Base-by-base conservation (phyloP, 1,284 basidiomycete genomes). In the Sporisorium scitamineum region DNA sequence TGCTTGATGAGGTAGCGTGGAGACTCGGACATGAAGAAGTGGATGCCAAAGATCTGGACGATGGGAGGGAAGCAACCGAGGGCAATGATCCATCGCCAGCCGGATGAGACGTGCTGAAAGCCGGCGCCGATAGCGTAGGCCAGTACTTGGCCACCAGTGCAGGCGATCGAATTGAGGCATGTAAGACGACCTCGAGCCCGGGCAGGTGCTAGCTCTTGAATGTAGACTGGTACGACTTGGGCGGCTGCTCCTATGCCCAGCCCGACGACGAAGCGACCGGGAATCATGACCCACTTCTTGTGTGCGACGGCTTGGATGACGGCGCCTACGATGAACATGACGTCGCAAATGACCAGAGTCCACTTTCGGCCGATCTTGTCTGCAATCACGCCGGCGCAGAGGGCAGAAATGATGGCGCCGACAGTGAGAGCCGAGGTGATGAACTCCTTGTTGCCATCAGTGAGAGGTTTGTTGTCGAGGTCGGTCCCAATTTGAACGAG, bases 321-420 rank as follows among this genome's bases (percentile, higher is more conserved):
- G 7, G 86, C 86, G 29, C 86, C 86, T 57, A 84, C 24, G 58
- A 78, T 57, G 50, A 84, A 84, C 22, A 84, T 48, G 61, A 80
- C 68, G 10, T 78, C 79, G 29, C 79, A 77, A 20, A 78, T 62
- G 39, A 85, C 60, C 16, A 85, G 69, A 31, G 78, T 74, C 72
- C 84, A 84, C 62, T 87, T 87, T 29, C 86, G 79, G 11, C 87
- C 87, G 48, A 86, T 79, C 50, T 77, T 80, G 76, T 87, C 87
- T 2, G 81, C 77, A 4, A 78, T 13, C 11, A 70, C 51, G 4
- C 87, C 86, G 10, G 83, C 80, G n/a, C 70, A 55, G 3, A 87
- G 79, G 8, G 84, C 80, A 9, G 74, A 75, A 18, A 82, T 73
- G 70, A 79, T 79, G 48, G 73, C 77, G 20, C 77, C 77, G 45